Conservation (phyloP, 2,329 filamentous ascomycete species). For the Ceratocystiopsis brevicomis region DNA sequence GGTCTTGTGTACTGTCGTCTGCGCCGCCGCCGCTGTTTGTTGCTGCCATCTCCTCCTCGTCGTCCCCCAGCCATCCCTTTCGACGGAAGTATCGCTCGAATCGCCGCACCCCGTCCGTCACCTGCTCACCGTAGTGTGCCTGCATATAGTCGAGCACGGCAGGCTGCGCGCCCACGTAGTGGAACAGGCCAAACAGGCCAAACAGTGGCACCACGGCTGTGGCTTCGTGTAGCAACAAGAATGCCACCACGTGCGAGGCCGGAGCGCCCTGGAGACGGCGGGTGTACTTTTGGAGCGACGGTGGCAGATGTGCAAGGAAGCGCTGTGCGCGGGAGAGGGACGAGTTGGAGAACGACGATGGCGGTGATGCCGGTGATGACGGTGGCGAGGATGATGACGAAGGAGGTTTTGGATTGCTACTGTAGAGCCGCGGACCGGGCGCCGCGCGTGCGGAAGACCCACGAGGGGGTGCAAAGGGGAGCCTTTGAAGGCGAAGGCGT, state of each 20-base stretch:
- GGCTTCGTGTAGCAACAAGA: constrained; percentile 78
- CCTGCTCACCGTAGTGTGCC: constrained; percentile 29
- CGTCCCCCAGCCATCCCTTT: constrained; percentile 57
- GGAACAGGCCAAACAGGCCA: constrained; percentile 56
- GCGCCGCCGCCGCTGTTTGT: neutral
- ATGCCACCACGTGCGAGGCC: constrained; percentile 64
- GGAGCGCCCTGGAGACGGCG: constrained; percentile 55
- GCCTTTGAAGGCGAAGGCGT: no score
- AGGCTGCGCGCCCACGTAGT: constrained; percentile 36
- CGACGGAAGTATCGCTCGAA: constrained; percentile 61
- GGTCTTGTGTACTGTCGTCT: constrained; percentile 15
- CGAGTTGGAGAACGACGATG: no score
- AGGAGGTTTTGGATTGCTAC: neutral
- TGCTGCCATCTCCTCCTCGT: constrained; percentile 3
- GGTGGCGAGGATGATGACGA: neutral
- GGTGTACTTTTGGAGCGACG: constrained; percentile 50
- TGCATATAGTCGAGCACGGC: constrained; percentile 34
- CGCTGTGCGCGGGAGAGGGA: constrained; percentile 20
- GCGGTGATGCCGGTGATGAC: neutral
- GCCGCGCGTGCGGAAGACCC: no score
- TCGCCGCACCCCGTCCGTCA: constrained; percentile 44
- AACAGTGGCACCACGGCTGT: constrained; percentile 71
- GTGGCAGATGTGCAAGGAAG: constrained; percentile 38
- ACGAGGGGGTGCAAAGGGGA: no score
- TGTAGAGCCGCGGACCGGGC: no score